Evolutionary conservation across 768 basidiomycete species (phyloP).

Genomic region (Boletus rubescentipes): DNA sequence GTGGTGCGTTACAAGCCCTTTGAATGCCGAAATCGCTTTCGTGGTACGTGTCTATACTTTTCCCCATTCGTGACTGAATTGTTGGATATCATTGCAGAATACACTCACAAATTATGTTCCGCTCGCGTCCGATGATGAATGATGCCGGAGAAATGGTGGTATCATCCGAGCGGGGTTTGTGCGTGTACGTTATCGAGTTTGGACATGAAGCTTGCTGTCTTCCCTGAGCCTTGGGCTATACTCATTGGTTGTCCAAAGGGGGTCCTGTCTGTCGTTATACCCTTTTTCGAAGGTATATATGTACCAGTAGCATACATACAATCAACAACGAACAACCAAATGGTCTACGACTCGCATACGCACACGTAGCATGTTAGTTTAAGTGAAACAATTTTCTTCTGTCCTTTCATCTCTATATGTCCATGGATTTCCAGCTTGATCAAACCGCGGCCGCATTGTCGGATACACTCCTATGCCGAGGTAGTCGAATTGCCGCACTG

Average conservation of each 20-base stretch:
- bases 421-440: neutral
- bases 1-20: neutral
- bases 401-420: neutral
- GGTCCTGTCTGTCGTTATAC: too few relatives aligned
- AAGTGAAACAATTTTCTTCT: neutral
- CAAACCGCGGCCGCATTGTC: neutral
- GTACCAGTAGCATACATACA: too few relatives aligned
- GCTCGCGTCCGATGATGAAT: neutral
- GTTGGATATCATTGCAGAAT: neutral
- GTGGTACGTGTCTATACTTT: neutral
- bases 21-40: neutral
- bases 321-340: too few relatives aligned
- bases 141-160: neutral
- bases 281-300: too few relatives aligned
- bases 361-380: neutral
- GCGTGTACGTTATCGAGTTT: neutral
- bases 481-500: slow-evolving; percentile 17
- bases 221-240: too few relatives aligned
- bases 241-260: too few relatives aligned
- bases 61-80: neutral
- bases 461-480: neutral
- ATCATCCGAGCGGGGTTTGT: neutral
- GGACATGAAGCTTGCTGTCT: neutral
- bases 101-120: slow-evolving; percentile 1
- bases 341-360: neutral